These are phyloP conservation scores for Sclerotinia spermophila DNA, from an alignment of 2,329 filamentous ascomycete genomes.

Conservation along the genomic window DNA sequence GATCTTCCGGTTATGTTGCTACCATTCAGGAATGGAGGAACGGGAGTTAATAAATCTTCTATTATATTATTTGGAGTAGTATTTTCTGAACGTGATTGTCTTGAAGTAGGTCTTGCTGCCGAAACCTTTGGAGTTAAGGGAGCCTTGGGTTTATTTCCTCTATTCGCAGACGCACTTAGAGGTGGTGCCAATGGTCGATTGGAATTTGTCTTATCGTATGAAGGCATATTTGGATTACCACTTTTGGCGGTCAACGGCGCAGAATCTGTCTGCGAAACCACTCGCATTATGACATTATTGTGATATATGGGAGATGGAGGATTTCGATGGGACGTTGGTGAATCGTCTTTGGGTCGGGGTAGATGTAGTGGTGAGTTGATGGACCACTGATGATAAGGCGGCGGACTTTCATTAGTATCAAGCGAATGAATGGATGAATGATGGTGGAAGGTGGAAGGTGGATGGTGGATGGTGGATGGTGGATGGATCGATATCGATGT, in stretches of 20 bases:
- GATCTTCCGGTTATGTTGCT: conserved; percentile 77
- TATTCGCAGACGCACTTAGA: conserved; percentile 59
- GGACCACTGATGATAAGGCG: neutral
- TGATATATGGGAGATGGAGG: conserved; percentile 26
- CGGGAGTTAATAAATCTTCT: conserved; percentile 53
- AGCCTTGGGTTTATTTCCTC: conserved; percentile 47
- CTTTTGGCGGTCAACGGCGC: conserved; percentile 29
- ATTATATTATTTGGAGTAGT: conserved; percentile 27
- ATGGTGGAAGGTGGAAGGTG: neutral
- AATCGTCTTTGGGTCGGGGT: neutral
- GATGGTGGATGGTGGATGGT: neutral
- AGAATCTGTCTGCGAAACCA: conserved; percentile 34
- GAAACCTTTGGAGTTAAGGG: conserved; percentile 59
- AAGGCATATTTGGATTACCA: conserved; percentile 41
- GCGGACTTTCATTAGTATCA: neutral
- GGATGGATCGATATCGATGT: neutral
- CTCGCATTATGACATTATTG: conserved; percentile 46
- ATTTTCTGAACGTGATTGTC: conserved; percentile 41
- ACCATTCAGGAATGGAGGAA: conserved; percentile 51
- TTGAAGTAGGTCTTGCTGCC: conserved; percentile 36
- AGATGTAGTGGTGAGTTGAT: neutral
- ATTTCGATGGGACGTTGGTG: conserved; percentile 7
- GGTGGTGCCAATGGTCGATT: conserved; percentile 61
- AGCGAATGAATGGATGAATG: neutral
- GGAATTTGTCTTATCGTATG: conserved; percentile 47